These are phyloP conservation scores for Hortiboletus campestris DNA, from an alignment of 768 basidiomycete species.

Conservation along the genomic window DNA sequence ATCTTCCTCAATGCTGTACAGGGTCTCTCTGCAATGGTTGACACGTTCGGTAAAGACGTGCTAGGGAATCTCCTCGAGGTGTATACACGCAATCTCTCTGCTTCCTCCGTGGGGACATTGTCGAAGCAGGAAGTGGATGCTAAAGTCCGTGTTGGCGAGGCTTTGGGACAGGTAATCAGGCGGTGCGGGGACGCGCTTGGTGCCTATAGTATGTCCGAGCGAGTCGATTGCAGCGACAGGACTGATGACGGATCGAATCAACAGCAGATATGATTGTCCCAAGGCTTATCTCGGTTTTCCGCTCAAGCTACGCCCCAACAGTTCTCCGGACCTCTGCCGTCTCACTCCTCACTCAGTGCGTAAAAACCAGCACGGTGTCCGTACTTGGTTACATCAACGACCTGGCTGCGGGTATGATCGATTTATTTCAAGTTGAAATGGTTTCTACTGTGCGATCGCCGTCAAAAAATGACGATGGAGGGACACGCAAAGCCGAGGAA, in stretches of 20 bases:
- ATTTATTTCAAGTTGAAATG: constrained; percentile 70
- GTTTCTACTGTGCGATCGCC: constrained; percentile 23
- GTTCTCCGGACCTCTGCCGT: constrained; percentile 67
- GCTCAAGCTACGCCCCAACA: constrained; percentile 61
- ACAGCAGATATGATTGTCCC: constrained; percentile 74
- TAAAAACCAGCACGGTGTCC: constrained; percentile 60
- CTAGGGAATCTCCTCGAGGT: constrained; percentile 61
- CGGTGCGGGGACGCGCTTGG: constrained; percentile 68
- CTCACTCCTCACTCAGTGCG: constrained; percentile 72
- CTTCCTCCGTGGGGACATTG: constrained; percentile 33
- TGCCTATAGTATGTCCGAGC: constrained; percentile 55
- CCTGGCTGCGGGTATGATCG: constrained; percentile 66
- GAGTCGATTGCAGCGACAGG: not conserved
- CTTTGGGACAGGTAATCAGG: constrained; percentile 72
- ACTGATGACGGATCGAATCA: constrained; percentile 2
- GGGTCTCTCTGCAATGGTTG: constrained; percentile 83
- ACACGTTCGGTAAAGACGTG: constrained; percentile 65
- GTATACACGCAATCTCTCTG: constrained; percentile 59
- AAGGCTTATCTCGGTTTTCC: constrained; percentile 61
- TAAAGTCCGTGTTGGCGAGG: constrained; percentile 80
- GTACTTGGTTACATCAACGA: constrained; percentile 62
- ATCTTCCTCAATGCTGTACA: constrained; percentile 91
- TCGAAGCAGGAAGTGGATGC: constrained; percentile 69
- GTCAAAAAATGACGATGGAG: constrained; percentile 17
- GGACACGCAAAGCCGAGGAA: constrained; percentile 3